Evolutionary conservation across 73 alveolate genomes (phyloP), one percentile per base, ranked within the genome.

Genomic region (Paramecium bursaria): DNA sequence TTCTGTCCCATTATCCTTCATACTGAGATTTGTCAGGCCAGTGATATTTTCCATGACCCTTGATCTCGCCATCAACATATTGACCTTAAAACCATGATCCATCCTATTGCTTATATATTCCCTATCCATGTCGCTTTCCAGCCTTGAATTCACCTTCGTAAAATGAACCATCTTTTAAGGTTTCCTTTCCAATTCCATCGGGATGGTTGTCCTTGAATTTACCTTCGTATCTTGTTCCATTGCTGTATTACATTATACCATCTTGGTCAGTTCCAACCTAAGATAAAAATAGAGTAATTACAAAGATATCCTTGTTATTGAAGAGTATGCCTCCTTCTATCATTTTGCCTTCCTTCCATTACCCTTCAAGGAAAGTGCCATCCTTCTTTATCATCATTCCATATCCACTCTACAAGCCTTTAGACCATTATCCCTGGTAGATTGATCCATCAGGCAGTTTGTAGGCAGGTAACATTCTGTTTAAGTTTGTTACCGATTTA

Each of bases 201-300:
- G 91, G 94, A 17, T 54, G 48, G 11, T 89, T 74, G 21, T 85
- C 74, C 25, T 27, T 50, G 35, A 52, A 60, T 25, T 88, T 91
- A 13, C 94, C 94, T 21, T 82, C 54, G 61, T 88, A 88, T 54
- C 31, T 19, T 14, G 53, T 88, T 21, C 92, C 87, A 85, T 73
- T 85, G 29, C 67, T 80, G 27, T 47, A 75, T 19, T 42, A 30
- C 25, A 53, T 75, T 9, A 80, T 85, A 9, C 91, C 91, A 33
- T 85, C 42, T 7, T 21, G 50, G 44, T 50, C 74, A 50, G 48
- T 67, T 47, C 82, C 15, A 67, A 15, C 82, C 35, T 4, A 14
- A 31, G 35, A 14, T 13, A 14, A 35, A 31, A 10, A 0, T 0
- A n/a, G 7, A 2, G 19, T 15, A 9, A 7, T 35, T 67, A 67